Percentiles rank a stretch among this genome's conserved stretches.
Conservation (phyloP, 345 rosid genomes). For the Durio zibethinus region DNA sequence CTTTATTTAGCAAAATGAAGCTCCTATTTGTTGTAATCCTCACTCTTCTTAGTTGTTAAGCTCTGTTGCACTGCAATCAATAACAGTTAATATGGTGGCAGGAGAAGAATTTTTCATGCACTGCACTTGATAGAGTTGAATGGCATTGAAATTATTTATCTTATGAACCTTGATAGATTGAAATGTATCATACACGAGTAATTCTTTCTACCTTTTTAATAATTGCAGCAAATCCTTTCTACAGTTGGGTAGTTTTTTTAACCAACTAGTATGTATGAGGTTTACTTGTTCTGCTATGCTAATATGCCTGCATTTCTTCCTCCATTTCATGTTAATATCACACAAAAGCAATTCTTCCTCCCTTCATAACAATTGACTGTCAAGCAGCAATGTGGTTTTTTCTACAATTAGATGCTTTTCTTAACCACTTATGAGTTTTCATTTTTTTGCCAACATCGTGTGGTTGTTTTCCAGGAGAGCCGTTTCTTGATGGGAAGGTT, state of each 20-base stretch:
- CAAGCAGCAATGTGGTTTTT: background rate
- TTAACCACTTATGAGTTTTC: background rate
- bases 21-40: background rate
- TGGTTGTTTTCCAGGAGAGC: background rate
- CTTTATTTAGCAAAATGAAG: background rate
- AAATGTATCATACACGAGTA: background rate
- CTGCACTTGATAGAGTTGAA: background rate
- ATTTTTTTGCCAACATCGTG: background rate
- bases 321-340: background rate
- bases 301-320: background rate
- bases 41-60: background rate
- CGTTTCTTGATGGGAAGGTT: slow-evolving; percentile 11
- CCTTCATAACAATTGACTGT: background rate
- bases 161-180: background rate
- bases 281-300: background rate
- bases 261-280: background rate
- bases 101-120: background rate
- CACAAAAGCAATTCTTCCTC: background rate
- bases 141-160: background rate
- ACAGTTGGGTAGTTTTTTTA: background rate
- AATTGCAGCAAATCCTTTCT: background rate
- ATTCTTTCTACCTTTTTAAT: background rate
- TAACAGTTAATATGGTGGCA: too few relatives aligned
- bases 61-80: background rate
- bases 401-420: background rate